These are phyloP conservation scores for Cinnamomum micranthum DNA, from an alignment of 164 flowering plant genomes.

Conservation along the genomic window DNA sequence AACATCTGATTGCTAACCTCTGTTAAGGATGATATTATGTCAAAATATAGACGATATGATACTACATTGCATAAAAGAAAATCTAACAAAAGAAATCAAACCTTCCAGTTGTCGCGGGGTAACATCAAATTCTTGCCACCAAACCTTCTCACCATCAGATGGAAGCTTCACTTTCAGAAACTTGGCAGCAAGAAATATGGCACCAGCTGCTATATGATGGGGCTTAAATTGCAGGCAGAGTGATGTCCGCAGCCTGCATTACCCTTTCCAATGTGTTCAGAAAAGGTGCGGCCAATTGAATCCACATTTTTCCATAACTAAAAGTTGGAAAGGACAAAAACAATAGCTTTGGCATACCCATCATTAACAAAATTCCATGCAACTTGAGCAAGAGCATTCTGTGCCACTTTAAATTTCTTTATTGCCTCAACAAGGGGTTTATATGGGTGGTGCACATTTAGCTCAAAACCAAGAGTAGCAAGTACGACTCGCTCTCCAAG, in stretches of 20 bases:
- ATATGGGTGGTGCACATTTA: constrained; percentile 81
- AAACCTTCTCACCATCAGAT: constrained; percentile 80
- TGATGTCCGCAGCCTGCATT: constrained; percentile 80
- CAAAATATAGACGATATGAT: background rate
- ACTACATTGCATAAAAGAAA: background rate
- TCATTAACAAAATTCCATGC: constrained; percentile 94
- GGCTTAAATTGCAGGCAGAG: constrained; percentile 89
- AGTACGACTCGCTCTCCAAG: constrained; percentile 79
- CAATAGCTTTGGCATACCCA: constrained; percentile 48
- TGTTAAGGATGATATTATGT: constrained; percentile 28
- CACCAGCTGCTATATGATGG: constrained; percentile 86
- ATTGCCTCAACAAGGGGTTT: constrained; percentile 82
- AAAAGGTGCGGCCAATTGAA: background rate
- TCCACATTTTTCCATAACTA: background rate
- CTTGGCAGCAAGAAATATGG: constrained; percentile 88
- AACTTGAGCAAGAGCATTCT: constrained; percentile 78
- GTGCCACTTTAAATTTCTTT: constrained; percentile 80
- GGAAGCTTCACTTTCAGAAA: constrained; percentile 83
- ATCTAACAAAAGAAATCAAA: constrained; percentile 23
- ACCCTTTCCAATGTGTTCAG: constrained; percentile 25
- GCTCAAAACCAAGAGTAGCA: constrained; percentile 80
- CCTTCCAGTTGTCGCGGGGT: constrained; percentile 90
- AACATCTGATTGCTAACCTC: constrained; percentile 99
- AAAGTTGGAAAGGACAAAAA: constrained; percentile 6
- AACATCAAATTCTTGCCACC: constrained; percentile 96